Evolutionary conservation across 495 filamentous ascomycete genomes (phyloP).

Genomic region (Sphaerosporella brunnea): DNA sequence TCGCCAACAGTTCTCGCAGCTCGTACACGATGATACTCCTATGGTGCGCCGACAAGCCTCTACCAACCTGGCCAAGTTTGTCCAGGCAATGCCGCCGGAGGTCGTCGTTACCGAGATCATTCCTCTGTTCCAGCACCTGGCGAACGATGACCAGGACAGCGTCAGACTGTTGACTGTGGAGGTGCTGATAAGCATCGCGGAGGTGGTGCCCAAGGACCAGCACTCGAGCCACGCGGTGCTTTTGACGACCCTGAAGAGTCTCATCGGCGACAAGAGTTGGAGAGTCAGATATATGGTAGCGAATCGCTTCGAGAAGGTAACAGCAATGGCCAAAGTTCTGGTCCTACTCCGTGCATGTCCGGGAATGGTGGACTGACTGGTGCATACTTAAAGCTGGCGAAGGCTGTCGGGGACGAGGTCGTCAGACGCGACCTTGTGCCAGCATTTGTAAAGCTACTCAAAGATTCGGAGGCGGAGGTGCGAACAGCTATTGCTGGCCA

Average conservation of each 20-base stretch:
- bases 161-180: slow-evolving; percentile 92
- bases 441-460: slow-evolving; percentile 90
- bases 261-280: slow-evolving; percentile 99
- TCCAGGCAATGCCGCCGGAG: slow-evolving; percentile 79
- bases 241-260: slow-evolving; percentile 67
- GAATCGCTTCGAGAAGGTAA: slow-evolving; percentile 91
- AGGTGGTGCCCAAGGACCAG: slow-evolving; percentile 93
- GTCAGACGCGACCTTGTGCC: slow-evolving; percentile 85
- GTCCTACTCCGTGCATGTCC: not conserved
- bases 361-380: not conserved
- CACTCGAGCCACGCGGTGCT: slow-evolving; percentile 89
- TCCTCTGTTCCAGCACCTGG: slow-evolving; percentile 91
- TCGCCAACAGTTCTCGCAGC: slow-evolving; percentile 69
- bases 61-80: slow-evolving; percentile 91
- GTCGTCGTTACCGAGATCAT: slow-evolving; percentile 98
- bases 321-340: slow-evolving; percentile 14
- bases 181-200: slow-evolving; percentile 87
- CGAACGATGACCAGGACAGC: slow-evolving; percentile 90
- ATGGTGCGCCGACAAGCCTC: slow-evolving; percentile 96
- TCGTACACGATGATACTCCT: slow-evolving; percentile 95
- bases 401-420: slow-evolving; percentile 95
- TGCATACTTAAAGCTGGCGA: slow-evolving; percentile 55
- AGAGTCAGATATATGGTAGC: slow-evolving; percentile 98
- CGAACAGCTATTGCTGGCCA: slow-evolving; percentile 93
- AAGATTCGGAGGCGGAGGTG: slow-evolving; percentile 94